phyloP scores from a whole-genome alignment of 805 yeast species.

The Pichia kluyveri region DNA sequence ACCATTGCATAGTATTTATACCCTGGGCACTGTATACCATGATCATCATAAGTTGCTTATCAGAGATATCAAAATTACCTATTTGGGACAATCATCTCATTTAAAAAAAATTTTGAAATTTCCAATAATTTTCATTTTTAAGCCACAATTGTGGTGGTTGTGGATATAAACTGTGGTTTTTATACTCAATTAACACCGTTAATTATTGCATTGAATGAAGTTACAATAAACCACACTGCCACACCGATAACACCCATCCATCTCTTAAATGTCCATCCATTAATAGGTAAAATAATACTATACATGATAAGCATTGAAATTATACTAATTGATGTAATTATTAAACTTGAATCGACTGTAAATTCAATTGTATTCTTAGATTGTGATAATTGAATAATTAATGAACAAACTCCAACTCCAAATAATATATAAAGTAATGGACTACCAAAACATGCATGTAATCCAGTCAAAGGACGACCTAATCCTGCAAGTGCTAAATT shows the following conservation, averaged over 20 bases:
- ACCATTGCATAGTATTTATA: too few relatives aligned
- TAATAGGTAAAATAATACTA: constrained; percentile 33
- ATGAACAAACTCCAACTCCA: constrained; percentile 43
- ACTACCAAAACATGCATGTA: constrained; percentile 47
- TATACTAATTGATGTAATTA: constrained; percentile 31
- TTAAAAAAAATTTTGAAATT: too few relatives aligned
- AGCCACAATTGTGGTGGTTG: background rate
- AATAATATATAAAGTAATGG: constrained; percentile 39
- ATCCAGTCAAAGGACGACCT: constrained; percentile 34
- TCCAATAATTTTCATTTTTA: too few relatives aligned
- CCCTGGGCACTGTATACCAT: too few relatives aligned
- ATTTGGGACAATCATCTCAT: too few relatives aligned
- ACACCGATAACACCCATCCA: constrained; percentile 29
- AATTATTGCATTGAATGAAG: constrained; percentile 11
- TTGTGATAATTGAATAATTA: constrained; percentile 16
- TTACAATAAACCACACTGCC: constrained; percentile 24
- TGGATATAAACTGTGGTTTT: background rate
- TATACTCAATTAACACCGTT: background rate
- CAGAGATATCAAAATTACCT: too few relatives aligned
- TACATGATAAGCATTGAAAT: constrained; percentile 31
- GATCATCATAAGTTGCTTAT: too few relatives aligned
- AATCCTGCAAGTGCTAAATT: constrained; percentile 33
- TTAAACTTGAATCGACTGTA: constrained; percentile 30
- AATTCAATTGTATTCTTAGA: constrained; percentile 22
- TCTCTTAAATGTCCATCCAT: constrained; percentile 36